Percentiles rank a stretch among this genome's conserved stretches.
Evolutionary conservation across 2,329 filamentous ascomycete species (phyloP).

Genomic region (Stagonosporopsis cucurbitacearum): DNA sequence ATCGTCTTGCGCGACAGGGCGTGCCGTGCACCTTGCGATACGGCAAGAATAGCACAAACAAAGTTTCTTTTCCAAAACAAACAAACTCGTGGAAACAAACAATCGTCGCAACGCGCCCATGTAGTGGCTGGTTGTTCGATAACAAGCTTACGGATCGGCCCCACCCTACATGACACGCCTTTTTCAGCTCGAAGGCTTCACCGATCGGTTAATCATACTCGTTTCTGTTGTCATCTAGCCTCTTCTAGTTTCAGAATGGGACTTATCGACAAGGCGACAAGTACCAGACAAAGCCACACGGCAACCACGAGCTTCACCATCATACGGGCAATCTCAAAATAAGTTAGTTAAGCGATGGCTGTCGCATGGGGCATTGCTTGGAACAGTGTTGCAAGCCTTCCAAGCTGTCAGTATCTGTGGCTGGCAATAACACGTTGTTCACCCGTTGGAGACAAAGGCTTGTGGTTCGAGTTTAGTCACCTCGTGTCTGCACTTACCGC

Average conservation of each 20-base stretch:
- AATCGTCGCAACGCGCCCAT: neutral
- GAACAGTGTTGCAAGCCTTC: neutral
- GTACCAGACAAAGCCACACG: slow-evolving; percentile 11
- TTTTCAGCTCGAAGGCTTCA: slow-evolving; percentile 1
- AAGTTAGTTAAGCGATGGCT: neutral
- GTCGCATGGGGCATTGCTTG: slow-evolving; percentile 4
- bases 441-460: slow-evolving; percentile 6
- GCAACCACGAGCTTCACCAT: slow-evolving; percentile 10
- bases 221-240: slow-evolving; percentile 7
- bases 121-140: slow-evolving; percentile 10
- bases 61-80: slow-evolving; percentile 3
- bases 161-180: slow-evolving; percentile 7
- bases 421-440: slow-evolving; percentile 1
- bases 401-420: neutral
- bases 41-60: slow-evolving; percentile 6
- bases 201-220: slow-evolving; percentile 9
- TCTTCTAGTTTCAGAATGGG: slow-evolving; percentile 5
- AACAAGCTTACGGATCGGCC: neutral
- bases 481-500: neutral
- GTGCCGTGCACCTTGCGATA: neutral
- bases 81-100: slow-evolving; percentile 2
- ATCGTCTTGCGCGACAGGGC: neutral
- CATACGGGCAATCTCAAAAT: neutral
- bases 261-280: slow-evolving; percentile 1
- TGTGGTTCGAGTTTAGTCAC: neutral